Evolutionary conservation across 495 filamentous ascomycete species (phyloP).

Genomic region (Melanomma pulvis-pyrius): DNA sequence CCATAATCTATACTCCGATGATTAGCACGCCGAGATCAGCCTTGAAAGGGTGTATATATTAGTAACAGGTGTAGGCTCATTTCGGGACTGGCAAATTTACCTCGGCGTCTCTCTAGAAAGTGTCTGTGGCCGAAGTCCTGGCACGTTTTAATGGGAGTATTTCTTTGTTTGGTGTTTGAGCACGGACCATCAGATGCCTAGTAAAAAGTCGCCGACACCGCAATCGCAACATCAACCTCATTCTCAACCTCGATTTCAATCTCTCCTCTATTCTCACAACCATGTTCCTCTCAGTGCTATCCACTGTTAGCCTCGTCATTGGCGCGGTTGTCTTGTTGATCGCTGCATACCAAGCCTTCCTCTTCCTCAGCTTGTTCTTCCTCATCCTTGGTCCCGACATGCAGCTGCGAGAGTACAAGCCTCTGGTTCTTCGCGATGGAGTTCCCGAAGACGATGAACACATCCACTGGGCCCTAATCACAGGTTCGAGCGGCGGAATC

Average conservation of each 20-base stretch:
- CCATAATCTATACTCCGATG: too few species aligned
- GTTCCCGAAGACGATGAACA: background rate
- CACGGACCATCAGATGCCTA: too few species aligned
- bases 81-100: too few species aligned
- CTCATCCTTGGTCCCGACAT: background rate
- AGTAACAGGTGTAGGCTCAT: too few species aligned
- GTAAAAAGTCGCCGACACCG: too few species aligned
- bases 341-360: background rate
- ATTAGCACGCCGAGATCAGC: too few species aligned
- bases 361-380: background rate
- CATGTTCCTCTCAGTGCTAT: background rate
- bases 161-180: too few species aligned
- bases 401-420: background rate
- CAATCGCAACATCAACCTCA: background rate
- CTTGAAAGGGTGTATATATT: too few species aligned
- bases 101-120: too few species aligned
- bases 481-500: conserved; percentile 9
- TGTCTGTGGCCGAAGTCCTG: too few species aligned
- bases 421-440: background rate
- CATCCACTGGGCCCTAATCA: conserved; percentile 1
- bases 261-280: background rate
- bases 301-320: background rate
- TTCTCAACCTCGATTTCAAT: too few species aligned
- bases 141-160: too few species aligned
- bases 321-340: background rate